Evolutionary conservation across 139 green algal genomes (phyloP).

Genomic region (Edaphochlamys debaryana): DNA sequence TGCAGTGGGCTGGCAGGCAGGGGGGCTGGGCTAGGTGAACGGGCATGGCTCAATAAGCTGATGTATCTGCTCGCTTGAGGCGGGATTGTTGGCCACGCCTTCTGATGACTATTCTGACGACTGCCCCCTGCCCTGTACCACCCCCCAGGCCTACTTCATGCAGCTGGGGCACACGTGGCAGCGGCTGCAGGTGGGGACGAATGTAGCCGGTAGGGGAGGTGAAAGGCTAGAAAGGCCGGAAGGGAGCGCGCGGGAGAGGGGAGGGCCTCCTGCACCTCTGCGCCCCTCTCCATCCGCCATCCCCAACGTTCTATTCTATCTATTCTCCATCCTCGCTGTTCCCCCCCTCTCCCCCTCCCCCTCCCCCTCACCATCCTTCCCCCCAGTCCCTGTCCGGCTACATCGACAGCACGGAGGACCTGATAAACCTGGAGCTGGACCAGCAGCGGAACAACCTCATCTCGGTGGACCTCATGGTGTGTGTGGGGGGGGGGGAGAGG

Average conservation of each 20-base stretch:
- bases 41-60: no score
- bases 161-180: slow-evolving; percentile 44
- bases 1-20: no score
- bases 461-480: slow-evolving; percentile 56
- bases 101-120: no score
- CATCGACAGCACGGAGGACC: slow-evolving; percentile 91
- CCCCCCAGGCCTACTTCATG: slow-evolving; percentile 54
- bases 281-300: no score
- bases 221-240: no score
- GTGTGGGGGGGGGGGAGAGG: no score
- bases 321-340: no score
- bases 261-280: not conserved
- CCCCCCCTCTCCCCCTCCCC: slow-evolving; percentile 4
- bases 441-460: slow-evolving; percentile 84
- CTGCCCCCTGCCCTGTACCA: not conserved
- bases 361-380: slow-evolving; percentile 46
- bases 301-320: no score
- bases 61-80: no score
- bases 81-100: no score
- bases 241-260: not conserved
- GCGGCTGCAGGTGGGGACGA: slow-evolving; percentile 32
- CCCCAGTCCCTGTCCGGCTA: slow-evolving; percentile 84
- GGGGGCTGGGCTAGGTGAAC: no score
- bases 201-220: no score
- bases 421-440: slow-evolving; percentile 91